A percentile compares a stretch with the other conserved stretches of the same genome.
phyloP scores from a whole-genome alignment of 2,329 filamentous ascomycete genomes.

The Coniochaeta sp. region DNA sequence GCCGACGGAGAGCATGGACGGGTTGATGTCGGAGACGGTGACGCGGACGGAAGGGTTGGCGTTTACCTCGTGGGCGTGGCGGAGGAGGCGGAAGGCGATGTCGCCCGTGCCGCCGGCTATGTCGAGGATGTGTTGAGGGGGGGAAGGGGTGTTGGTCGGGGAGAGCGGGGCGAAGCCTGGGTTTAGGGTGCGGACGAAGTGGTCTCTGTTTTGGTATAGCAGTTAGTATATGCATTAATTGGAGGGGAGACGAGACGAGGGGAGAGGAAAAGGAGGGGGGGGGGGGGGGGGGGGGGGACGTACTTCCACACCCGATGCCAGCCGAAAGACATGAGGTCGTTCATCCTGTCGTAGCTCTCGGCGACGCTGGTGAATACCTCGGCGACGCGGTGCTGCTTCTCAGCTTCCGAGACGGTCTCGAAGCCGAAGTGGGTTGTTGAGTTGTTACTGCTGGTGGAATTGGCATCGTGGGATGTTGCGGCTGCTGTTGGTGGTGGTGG shows the following conservation, averaged over 20 bases:
- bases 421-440: conserved; percentile 78
- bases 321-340: conserved; percentile 97
- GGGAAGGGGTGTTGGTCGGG: conserved; percentile 31
- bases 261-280: background rate
- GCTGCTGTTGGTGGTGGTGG: background rate
- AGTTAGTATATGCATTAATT: no score
- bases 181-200: conserved; percentile 88
- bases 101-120: conserved; percentile 96
- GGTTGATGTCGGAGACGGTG: conserved; percentile 93
- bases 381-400: conserved; percentile 69
- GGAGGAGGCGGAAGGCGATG: conserved; percentile 93
- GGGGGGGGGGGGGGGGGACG: conserved; percentile 8
- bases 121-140: conserved; percentile 74
- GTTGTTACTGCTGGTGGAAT: conserved; percentile 6
- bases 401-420: conserved; percentile 70
- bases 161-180: conserved; percentile 57
- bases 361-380: conserved; percentile 94
- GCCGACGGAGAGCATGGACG: conserved; percentile 87
- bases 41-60: conserved; percentile 74
- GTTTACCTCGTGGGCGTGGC: conserved; percentile 77
- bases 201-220: conserved; percentile 65
- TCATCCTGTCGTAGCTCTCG: conserved; percentile 94
- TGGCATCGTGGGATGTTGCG: no score
- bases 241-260: background rate
- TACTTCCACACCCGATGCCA: conserved; percentile 93